Evolutionary conservation across 1,139 yeast species (phyloP), one percentile per base, ranked within the genome.

Genomic region (Saccharomyces hybrid): DNA sequence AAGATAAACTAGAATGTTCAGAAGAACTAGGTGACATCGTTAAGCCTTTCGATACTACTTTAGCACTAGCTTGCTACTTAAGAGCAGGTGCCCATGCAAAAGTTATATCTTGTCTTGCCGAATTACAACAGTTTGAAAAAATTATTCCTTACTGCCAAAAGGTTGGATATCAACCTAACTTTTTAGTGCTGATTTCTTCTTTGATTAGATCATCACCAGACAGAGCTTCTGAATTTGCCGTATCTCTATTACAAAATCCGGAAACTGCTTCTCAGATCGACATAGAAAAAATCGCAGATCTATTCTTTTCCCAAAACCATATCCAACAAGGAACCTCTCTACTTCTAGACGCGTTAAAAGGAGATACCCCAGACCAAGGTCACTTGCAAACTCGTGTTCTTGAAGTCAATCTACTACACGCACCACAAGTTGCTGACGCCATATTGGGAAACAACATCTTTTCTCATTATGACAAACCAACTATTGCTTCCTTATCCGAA

Each of bases 361-460:
- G 86, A 62, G 97, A 95, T 73, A 79, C 85, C 47, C 98, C 99
- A 52, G 88, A 93, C 59, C 97, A 93, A 69, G 98, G 97, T 16
- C 96, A 90, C 67, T 78, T 95, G 69, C 99, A 95, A 78, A 95
- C 99, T 14, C 84, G 95, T 68, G 84, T 95, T 53, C 81, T 95
- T 64, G 99, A 95, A 74, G 90, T 88, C 63, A 95, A 95, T 72
- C 78, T 95, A 70, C 74, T 88, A 70, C 95, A 91, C 70, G 99
- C 99, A 9, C 99, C 99, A 52, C 99, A 95, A 78, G 99, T 95
- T 55, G 99, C 99, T 47, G 99, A 95, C 75, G 99, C 99, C 19
- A 95, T 93, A 62, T 80, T 93, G 68, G 97, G 98, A 57, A 93
- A 93, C 73, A 85, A 86, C 58, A 91, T 93, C 90, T 95, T 95